Percentiles rank a stretch among this genome's conserved stretches.
These are phyloP conservation scores for Diaporthe ilicicola DNA, from an alignment of 2,329 filamentous ascomycete genomes.

Conservation along the genomic window DNA sequence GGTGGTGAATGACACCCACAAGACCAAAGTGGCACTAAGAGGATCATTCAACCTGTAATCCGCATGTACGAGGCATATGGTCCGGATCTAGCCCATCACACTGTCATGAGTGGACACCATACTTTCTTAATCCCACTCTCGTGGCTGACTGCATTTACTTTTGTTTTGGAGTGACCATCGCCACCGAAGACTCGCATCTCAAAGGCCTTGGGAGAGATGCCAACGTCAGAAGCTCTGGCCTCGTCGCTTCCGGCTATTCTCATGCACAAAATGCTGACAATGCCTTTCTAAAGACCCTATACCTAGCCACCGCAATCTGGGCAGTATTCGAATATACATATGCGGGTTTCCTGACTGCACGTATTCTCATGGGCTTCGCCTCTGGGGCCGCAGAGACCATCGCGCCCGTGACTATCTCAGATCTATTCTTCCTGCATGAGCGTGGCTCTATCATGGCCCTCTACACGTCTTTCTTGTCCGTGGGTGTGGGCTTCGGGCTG, in stretches of 20 bases:
- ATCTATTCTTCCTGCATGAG: constrained; percentile 66
- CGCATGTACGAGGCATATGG: neutral
- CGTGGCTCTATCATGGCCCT: constrained; percentile 59
- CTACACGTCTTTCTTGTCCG: constrained; percentile 51
- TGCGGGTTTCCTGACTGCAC: constrained; percentile 51
- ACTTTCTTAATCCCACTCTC: neutral
- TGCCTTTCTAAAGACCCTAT: constrained; percentile 40
- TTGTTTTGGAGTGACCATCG: no score
- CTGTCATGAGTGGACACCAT: neutral
- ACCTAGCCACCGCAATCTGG: constrained; percentile 52
- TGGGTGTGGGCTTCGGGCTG: constrained; percentile 53
- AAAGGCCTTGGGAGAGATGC: no score
- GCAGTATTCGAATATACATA: constrained; percentile 53
- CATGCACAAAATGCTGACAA: neutral
- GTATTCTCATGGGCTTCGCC: constrained; percentile 62
- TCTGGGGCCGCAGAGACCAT: constrained; percentile 62
- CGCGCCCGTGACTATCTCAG: constrained; percentile 60
- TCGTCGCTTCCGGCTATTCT: no score
- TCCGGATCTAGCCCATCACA: no score
- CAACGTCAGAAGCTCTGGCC: neutral
- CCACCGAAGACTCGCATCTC: no score
- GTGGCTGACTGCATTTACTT: neutral
- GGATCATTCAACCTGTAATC: neutral
- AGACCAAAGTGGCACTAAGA: neutral
- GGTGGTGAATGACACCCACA: neutral